Conservation (phyloP, 306 rosid genomes). For the Glycine soja region DNA sequence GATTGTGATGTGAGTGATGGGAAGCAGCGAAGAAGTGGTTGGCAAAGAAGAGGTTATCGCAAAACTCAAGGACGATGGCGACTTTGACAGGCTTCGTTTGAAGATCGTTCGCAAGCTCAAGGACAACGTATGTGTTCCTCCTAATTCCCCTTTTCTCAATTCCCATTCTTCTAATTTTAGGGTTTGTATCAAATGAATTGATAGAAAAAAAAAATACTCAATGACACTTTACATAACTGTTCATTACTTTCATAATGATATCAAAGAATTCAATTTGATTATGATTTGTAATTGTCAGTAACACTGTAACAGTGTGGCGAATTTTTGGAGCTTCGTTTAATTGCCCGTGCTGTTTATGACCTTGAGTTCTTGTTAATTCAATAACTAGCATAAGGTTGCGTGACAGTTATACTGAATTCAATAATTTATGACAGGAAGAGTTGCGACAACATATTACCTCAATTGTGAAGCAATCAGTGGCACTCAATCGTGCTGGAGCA, state of each 20-base stretch:
- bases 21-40: constrained; percentile 35
- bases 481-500: constrained; percentile 74
- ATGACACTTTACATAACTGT: background rate
- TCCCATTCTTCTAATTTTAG: background rate
- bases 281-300: background rate
- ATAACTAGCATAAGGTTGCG: background rate
- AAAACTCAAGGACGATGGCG: constrained; percentile 94
- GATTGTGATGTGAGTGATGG: constrained; percentile 38
- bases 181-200: constrained; percentile 22
- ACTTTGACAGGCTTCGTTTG: constrained; percentile 87
- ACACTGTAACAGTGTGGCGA: background rate
- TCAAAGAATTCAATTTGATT: background rate
- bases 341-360: no score
- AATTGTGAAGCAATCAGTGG: constrained; percentile 71
- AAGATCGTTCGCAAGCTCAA: constrained; percentile 85
- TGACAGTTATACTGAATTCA: constrained; percentile 38
- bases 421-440: constrained; percentile 61
- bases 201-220: background rate
- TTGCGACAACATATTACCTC: constrained; percentile 66
- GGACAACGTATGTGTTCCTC: constrained; percentile 59
- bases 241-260: background rate
- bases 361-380: no score
- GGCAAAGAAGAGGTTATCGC: constrained; percentile 77
- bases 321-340: no score
- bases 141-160: background rate